A percentile compares a stretch with the other conserved stretches of the same genome.
These are phyloP conservation scores for Rhododendron mucronatum DNA, from an alignment of 148 eudicot genomes.

Conservation along the genomic window DNA sequence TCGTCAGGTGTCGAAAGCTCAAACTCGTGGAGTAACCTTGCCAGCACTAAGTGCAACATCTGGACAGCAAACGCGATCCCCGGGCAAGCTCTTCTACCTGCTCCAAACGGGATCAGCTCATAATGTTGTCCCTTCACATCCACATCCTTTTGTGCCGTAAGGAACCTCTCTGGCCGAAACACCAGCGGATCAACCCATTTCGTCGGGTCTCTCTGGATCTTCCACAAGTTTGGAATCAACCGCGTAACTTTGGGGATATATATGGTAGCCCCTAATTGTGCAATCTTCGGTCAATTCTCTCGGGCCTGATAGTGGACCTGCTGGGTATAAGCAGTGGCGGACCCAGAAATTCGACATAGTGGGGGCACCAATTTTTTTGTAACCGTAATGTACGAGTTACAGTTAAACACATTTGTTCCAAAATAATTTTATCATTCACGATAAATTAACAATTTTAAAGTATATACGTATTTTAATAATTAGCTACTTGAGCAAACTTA, in stretches of 20 bases:
- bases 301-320: constrained; percentile 15
- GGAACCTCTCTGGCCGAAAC: constrained; percentile 37
- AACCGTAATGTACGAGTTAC: no score
- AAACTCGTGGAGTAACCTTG: constrained; percentile 4
- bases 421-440: no score
- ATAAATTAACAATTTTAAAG: no score
- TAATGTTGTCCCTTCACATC: background rate
- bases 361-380: no score
- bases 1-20: background rate
- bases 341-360: no score
- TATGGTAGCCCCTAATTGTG: constrained; percentile 21
- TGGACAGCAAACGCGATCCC: constrained; percentile 19
- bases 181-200: constrained; percentile 25
- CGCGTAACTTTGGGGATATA: constrained; percentile 31
- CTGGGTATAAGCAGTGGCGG: constrained; percentile 17
- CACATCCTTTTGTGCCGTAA: constrained; percentile 20
- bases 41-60: constrained; percentile 15
- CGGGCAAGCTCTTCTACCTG: constrained; percentile 28
- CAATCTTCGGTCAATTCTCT: constrained; percentile 22
- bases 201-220: constrained; percentile 30
- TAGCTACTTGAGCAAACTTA: no score
- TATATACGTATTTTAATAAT: no score
- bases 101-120: constrained; percentile 1
- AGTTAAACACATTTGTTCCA: no score
- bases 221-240: constrained; percentile 25